A percentile compares a stretch with the other conserved stretches of the same genome.
These are phyloP conservation scores for Eleusine coracana DNA, from an alignment of 176 grass and related monocot species.

Conservation along the genomic window DNA sequence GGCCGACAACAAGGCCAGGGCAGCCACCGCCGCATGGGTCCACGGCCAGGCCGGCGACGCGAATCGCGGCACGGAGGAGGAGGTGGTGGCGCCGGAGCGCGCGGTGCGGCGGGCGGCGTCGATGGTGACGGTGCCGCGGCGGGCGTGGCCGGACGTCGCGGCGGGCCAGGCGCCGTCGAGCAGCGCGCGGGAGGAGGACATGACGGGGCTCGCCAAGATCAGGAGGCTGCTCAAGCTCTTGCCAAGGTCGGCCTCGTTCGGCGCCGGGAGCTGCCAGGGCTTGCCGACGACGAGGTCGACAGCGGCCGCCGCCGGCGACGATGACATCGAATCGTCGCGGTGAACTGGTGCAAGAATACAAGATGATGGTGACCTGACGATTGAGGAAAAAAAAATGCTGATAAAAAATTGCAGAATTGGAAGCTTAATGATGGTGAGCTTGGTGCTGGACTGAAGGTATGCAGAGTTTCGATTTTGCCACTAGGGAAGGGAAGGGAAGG, in stretches of 20 bases:
- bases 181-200: constrained; percentile 35
- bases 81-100: neutral
- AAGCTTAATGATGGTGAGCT: neutral
- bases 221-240: constrained; percentile 27
- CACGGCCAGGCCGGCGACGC: neutral
- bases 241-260: constrained; percentile 32
- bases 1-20: neutral
- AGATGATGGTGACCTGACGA: neutral
- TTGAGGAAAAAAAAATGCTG: neutral
- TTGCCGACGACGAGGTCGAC: constrained; percentile 1
- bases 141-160: constrained; percentile 34
- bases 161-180: constrained; percentile 23
- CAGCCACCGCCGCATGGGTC: neutral
- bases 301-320: neutral
- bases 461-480: constrained; percentile 21
- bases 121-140: constrained; percentile 43
- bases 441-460: neutral
- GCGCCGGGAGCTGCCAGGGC: neutral
- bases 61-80: too few relatives aligned
- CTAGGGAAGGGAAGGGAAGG: constrained; percentile 29
- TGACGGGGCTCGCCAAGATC: constrained; percentile 38
- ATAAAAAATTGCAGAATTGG: neutral
- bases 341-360: neutral
- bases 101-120: constrained; percentile 40
- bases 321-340: constrained; percentile 20